phyloP scores from a whole-genome alignment of 768 basidiomycete species.

The Pleurotus platypus region DNA sequence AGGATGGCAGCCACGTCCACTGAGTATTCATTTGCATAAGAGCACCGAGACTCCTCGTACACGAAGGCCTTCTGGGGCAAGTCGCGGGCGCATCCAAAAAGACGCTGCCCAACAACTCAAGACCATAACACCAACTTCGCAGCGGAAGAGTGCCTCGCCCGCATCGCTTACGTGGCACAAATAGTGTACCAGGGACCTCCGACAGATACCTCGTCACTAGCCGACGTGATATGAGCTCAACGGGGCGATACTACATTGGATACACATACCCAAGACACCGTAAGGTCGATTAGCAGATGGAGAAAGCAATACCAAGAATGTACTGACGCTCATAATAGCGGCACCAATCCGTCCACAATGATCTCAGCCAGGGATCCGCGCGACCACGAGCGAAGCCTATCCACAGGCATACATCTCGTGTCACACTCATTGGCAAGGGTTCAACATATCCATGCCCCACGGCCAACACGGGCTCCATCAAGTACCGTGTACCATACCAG shows the following conservation, averaged over 20 bases:
- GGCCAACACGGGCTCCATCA: no score
- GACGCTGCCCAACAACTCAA: not conserved
- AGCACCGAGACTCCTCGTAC: not conserved
- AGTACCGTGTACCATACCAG: not conserved
- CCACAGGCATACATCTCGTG: no score
- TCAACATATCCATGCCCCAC: no score
- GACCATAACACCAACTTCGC: not conserved
- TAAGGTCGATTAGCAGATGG: no score
- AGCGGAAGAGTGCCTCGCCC: not conserved
- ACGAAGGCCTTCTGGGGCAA: not conserved
- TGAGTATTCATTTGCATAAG: not conserved
- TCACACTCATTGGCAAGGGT: no score
- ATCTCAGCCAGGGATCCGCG: no score
- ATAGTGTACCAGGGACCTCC: not conserved
- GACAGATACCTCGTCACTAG: not conserved
- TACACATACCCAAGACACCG: no score
- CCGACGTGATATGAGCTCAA: not conserved
- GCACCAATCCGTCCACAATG: no score
- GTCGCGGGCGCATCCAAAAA: not conserved
- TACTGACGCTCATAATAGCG: no score
- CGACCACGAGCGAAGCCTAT: no score
- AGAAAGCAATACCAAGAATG: no score
- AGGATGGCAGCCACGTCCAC: constrained; percentile 30
- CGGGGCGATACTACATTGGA: not conserved
- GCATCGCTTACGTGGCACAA: not conserved